Evolutionary conservation across 345 rosid genomes (phyloP), one percentile per base, ranked within the genome.

Genomic region (Kernera saxatilis): DNA sequence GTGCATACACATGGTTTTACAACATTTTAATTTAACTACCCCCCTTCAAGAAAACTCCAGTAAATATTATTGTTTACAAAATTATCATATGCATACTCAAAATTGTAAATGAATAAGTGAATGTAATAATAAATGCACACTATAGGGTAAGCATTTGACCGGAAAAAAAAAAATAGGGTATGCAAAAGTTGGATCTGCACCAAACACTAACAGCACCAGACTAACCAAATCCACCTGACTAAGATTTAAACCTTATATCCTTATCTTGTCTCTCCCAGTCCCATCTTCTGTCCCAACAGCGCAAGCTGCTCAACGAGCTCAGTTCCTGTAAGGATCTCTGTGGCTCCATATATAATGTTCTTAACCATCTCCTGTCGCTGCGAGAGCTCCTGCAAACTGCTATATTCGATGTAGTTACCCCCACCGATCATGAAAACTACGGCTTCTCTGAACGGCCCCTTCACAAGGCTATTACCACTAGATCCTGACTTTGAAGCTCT

Each of bases 371-470:
- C 89, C 76, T 87, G 93, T 81, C 45, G 79, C 64, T 78, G 84
- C 11, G 81, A 81, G 60, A 86, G 87, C 72, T 88, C 97, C 70
- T 88, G 90, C 81, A 90, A 86, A 81, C 64, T 85, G 86, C 72
- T 90, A 85, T 75, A 78, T 73, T 90, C 97, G 52, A 85, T 81
- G 56, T 85, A 90, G 74, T 88, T 91, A 32, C 96, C 96, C n/a
- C 96, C 97, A 30, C 97, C 96, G 23, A 91, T 68, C 96, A 87
- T 87, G 79, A 91, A 91, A 14, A 89, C 93, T 44, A 89, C 79
- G 17, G 96, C 96, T 78, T 91, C 93, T 77, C 83, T 87, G 63
- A 86, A 88, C 4, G 92, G 90, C 46, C 92, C 90, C 69, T 85
- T 83, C 67, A 80, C 66, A 69, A 81, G 90, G 82, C 83, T 77